Evolutionary conservation across 306 rosid species (phyloP), one percentile per base, ranked within the genome.

Genomic region (Lathyrus aphaca): DNA sequence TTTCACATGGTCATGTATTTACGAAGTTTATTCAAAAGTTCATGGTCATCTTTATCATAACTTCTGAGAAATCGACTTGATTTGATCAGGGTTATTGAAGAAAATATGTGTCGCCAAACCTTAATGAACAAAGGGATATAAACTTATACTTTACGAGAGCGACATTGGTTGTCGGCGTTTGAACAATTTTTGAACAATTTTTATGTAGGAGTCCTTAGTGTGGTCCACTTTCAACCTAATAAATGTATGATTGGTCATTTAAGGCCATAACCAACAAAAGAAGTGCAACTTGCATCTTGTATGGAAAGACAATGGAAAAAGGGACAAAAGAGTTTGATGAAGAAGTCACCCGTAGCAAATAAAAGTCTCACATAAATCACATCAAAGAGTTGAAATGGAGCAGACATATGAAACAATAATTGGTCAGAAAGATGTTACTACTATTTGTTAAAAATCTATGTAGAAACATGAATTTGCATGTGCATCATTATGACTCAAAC

Each of bases 331-430:
- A 13, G 2, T 5, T 49, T 19, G 21, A 76, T 23, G 10, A 14
- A 23, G 39, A 25, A 68, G 66, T 45, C 58, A 14, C 35, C 5
- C 32, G 13, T 0, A 38, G 43, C 18, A 69, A 27, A 55, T 1
- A 35, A 44, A 17, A 66, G 74, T 17, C 74, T 37, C 54, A 65
- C 35, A 32, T 14, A 13, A 58, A 58, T 67, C 79, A 27, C 55
- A 70, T 44, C 66, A 10, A n/a, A 39, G 14, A 16, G 57, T 70
- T 8, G 46, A 70, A 70, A 48, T 43, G 39, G 49, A 19, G 18
- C 42, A 64, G 10, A 32, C 3, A 48, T 9, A 23, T 21, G 18
- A 6, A 32, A 37, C 29, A 23, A 29, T 48, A 29, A 59, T 25
- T 64, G 43, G 46, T 2, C 30, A 21, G 11, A 74, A 67, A 8